Evolutionary conservation across 1,284 basidiomycete genomes (phyloP), one percentile per base, ranked within the genome.

Genomic region (Naganishia sp.): DNA sequence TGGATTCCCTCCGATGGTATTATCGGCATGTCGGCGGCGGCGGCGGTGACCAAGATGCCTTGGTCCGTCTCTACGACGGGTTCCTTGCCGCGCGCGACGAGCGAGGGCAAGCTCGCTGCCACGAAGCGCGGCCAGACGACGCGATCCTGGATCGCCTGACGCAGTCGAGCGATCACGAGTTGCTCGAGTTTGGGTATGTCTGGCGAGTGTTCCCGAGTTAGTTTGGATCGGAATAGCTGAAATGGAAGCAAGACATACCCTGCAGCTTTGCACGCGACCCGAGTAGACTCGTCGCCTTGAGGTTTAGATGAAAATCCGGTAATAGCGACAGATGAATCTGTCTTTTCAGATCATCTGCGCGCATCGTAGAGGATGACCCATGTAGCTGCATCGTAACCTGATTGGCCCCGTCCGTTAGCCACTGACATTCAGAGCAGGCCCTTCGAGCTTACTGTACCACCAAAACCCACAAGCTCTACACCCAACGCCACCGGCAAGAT

Each of bases 181-280:
- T 86, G 84, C 69, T 86, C 84, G 48, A 86, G 81, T 72, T 86
- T 86, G 11, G 84, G 84, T 2, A 85, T 82, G 70, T 86, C 84
- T 79, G 60, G 9, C 0, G 15, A 21, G 21, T 21, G 39, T n/a
- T 13, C 4, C 28, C 5, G 31, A 9, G 50, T 18, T 3, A 25
- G 31, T 6, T 25, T 53, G 21, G 11, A 5, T 11, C 5, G 31
- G 28, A 33, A 36, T 25, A n/a, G 16, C 21, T 33, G 15, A 16
- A 6, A n/a, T 21, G 48, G 42, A 61, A 21, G 31, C 3, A 36
- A 13, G n/a, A 28, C 74, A n/a, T 23, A 77, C 78, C 77, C 69
- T 85, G 83, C 21, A 86, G 75, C 73, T 85, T 85, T 6, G 84
- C 84, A 59, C 84, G 73, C 21, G 81, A 82, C 5, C 84, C 84